Conservation (phyloP, 495 filamentous ascomycete species). For the Hypoxylon perforatum region DNA sequence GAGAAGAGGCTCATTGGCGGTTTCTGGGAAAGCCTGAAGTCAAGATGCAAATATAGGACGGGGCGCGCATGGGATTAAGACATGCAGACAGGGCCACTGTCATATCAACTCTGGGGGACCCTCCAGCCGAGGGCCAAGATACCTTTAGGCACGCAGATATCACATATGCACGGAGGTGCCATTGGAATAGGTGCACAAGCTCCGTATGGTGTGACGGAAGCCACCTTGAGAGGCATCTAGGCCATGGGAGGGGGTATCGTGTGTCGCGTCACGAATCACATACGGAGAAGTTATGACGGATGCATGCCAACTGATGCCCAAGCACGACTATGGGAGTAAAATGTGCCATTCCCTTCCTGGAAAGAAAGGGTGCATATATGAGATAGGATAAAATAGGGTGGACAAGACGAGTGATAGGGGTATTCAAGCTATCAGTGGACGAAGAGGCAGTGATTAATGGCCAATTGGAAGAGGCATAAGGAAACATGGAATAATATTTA, state of each 20-base stretch:
- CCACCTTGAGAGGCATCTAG: constrained; percentile 11
- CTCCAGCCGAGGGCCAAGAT: not conserved
- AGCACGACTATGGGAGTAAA: constrained; percentile 18
- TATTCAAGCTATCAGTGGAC: not conserved
- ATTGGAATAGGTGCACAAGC: constrained; percentile 13
- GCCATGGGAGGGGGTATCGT: constrained; percentile 12
- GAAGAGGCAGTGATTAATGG: no score
- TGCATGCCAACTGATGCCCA: constrained; percentile 31
- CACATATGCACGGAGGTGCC: constrained; percentile 16
- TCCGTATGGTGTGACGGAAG: constrained; percentile 6
- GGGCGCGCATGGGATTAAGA: no score
- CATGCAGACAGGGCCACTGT: constrained; percentile 2
- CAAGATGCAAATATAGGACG: constrained; percentile 1
- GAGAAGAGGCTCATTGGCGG: constrained; percentile 14
- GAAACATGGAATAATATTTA: no score
- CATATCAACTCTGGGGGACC: constrained; percentile 11
- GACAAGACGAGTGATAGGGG: not conserved
- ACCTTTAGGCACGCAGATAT: constrained; percentile 6
- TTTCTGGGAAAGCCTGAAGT: not conserved
- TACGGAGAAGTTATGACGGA: constrained; percentile 21
- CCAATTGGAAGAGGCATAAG: not conserved
- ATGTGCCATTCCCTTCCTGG: constrained; percentile 6
- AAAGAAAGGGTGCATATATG: constrained; percentile 6
- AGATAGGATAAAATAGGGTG: constrained; percentile 14
- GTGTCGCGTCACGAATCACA: constrained; percentile 24